A percentile compares a stretch with the other conserved stretches of the same genome.
These are phyloP conservation scores for Heritiera fomes DNA, from an alignment of 345 rosid genomes.

Conservation along the genomic window DNA sequence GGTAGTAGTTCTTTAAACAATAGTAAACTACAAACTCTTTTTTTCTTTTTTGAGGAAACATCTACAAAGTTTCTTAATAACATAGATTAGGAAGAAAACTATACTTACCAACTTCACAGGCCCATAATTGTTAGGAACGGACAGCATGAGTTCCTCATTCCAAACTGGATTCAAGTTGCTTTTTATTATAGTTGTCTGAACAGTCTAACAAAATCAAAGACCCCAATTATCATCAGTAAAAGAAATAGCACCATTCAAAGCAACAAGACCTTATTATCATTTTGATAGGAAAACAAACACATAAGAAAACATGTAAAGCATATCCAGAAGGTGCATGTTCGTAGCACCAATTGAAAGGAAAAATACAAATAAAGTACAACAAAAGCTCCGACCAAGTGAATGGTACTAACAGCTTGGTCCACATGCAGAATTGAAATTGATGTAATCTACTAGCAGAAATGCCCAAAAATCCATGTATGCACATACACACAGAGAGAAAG, in stretches of 20 bases:
- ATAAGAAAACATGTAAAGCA: neutral
- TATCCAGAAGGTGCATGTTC: neutral
- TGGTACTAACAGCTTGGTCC: neutral
- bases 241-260: neutral
- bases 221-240: neutral
- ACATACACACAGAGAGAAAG: neutral
- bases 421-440: neutral
- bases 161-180: slow-evolving; percentile 83
- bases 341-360: neutral
- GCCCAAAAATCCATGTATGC: neutral
- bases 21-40: neutral
- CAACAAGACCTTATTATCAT: neutral
- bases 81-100: neutral
- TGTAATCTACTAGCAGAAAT: neutral
- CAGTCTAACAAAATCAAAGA: slow-evolving; percentile 45
- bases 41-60: neutral
- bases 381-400: neutral
- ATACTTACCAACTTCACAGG: slow-evolving; percentile 63
- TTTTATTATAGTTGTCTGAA: slow-evolving; percentile 47
- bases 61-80: neutral
- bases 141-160: slow-evolving; percentile 81
- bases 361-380: neutral
- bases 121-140: slow-evolving; percentile 65
- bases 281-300: slow-evolving; percentile 2
- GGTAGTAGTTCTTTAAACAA: neutral